Evolutionary conservation across 2,329 filamentous ascomycete species (phyloP).

Genomic region (Metarhizium album): DNA sequence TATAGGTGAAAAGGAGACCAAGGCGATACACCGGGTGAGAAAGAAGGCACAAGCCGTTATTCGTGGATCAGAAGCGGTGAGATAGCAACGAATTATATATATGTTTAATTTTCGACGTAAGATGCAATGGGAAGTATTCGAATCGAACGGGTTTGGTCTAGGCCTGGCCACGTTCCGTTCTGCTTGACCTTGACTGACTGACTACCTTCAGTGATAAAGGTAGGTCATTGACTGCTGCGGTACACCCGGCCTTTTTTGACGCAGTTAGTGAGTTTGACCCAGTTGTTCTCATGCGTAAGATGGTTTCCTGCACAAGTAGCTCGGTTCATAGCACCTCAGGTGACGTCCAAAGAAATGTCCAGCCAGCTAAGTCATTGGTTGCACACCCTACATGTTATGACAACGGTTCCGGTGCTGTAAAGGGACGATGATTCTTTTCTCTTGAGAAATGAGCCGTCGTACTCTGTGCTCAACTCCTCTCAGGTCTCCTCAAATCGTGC

Average conservation of each 20-base stretch:
- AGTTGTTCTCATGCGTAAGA: too few species aligned
- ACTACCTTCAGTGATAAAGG: too few species aligned
- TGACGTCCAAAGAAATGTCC: too few species aligned
- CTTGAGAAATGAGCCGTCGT: background rate
- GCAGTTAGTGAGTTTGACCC: too few species aligned
- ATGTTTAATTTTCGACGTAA: background rate
- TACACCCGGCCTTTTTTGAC: too few species aligned
- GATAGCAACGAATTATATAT: background rate
- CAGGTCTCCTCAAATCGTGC: too few species aligned
- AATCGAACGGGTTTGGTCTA: background rate
- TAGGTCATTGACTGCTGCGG: too few species aligned
- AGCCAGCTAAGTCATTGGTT: too few species aligned
- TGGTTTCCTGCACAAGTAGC: too few species aligned
- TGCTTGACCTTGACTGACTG: too few species aligned
- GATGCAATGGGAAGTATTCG: background rate
- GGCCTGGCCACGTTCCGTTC: too few species aligned
- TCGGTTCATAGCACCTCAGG: too few species aligned
- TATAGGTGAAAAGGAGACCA: constrained; percentile 36
- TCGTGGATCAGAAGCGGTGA: constrained; percentile 9
- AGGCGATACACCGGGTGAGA: constrained; percentile 28
- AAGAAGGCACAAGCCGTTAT: constrained; percentile 23
- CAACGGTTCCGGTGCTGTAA: background rate
- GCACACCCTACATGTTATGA: background rate
- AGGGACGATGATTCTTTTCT: background rate
- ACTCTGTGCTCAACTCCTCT: background rate